Evolutionary conservation across 2,329 filamentous ascomycete genomes (phyloP), one percentile per base, ranked within the genome.

Genomic region (Ilyonectria sp.): DNA sequence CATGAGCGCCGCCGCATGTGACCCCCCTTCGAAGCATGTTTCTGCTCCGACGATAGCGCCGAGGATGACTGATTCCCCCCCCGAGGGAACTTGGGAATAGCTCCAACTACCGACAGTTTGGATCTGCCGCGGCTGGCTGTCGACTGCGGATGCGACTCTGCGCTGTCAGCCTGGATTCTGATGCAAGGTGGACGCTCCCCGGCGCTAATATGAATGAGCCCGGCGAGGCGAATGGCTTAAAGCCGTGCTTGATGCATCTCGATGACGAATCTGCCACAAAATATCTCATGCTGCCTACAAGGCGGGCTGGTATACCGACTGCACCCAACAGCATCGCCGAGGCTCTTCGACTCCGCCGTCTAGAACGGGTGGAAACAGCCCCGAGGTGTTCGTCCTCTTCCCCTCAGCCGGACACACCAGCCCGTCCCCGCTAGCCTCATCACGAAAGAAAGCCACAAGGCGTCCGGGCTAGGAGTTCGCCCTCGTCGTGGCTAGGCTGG

Each of bases 91-190:
- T 6, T 17, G 50, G n/a, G 8, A 19, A n/a, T 53, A 49, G 40
- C 37, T 33, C 13, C 15, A 65, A 68, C 57, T 65, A 63, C 66
- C 66, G 66, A 59, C 66, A 62, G 54, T 31, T 65, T 63, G 62
- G 66, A 65, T 65, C 63, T 65, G 58, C 66, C 62, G 66, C 40
- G 15, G n/a, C 61, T 54, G 46, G 56, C 47, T 60, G 29, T 50
- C 44, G 29, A 56, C 40, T n/a, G 52, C 52, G 50, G 53, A 60
- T 62, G 62, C 33, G 53, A 59, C 66, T 59, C 58, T 68, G 66
- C 62, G 54, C 13, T 63, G 66, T 68, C 66, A 65, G 52, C 66
- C 46, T 64, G 21, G 26, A 13, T 13, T 29, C 21, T 52, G 63
- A 55, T 56, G 58, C 31, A 46, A 46, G 52, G 50, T 61, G 50